Evolutionary conservation across 169 alveolate species (phyloP).

Genomic region (Eimeria maxima): DNA sequence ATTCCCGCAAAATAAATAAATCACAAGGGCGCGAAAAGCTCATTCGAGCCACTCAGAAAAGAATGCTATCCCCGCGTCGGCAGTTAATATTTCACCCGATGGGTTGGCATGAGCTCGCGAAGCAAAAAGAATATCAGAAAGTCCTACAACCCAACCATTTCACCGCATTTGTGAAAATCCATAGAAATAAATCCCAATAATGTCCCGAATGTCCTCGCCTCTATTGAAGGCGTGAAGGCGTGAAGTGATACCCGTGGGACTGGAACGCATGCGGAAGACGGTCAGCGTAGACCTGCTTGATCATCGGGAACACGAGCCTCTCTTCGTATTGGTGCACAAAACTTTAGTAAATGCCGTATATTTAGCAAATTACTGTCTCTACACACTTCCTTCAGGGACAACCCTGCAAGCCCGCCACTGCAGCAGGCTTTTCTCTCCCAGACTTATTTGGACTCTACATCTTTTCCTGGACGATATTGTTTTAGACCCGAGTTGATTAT

Average conservation of each 20-base stretch:
- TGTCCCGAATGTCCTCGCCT: not conserved
- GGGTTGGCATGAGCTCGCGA: not conserved
- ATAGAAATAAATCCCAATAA: not conserved
- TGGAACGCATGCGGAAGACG: conserved; percentile 29
- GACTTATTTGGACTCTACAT: not conserved
- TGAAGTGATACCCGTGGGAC: conserved; percentile 12
- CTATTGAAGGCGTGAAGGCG: not conserved
- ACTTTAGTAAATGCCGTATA: not conserved
- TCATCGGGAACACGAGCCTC: not conserved
- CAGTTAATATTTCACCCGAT: not conserved
- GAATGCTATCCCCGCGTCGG: not conserved
- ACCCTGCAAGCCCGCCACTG: not conserved
- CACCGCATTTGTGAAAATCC: not conserved
- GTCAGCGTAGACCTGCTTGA: not conserved
- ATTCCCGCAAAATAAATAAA: not conserved
- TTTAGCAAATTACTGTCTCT: not conserved
- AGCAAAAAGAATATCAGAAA: not conserved
- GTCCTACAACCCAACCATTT: not conserved
- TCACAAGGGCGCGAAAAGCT: not conserved
- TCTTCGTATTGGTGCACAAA: not conserved
- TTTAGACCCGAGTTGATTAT: not conserved
- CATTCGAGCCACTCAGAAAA: not conserved
- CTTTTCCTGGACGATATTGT: not conserved
- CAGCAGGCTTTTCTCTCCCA: not conserved
- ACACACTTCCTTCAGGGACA: not conserved